phyloP scores from a whole-genome alignment of 805 yeast genomes.

The Starmerella vitae region DNA sequence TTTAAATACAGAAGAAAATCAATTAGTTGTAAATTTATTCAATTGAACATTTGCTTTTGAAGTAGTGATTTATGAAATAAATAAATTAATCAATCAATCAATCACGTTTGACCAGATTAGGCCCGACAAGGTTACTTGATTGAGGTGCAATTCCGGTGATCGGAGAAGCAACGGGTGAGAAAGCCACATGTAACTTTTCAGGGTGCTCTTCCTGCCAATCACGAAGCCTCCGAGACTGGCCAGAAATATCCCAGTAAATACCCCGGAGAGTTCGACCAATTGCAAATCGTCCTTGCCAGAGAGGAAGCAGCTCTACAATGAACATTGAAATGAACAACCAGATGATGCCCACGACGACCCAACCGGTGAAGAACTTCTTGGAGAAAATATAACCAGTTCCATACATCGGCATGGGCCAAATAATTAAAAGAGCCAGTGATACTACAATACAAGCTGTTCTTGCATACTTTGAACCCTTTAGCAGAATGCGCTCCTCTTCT shows the following conservation, averaged over 20 bases:
- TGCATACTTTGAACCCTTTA: slow-evolving; percentile 48
- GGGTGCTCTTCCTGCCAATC: slow-evolving; percentile 69
- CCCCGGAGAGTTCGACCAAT: slow-evolving; percentile 57
- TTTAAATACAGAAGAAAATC: no score
- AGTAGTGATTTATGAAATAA: no score
- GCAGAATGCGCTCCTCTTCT: slow-evolving; percentile 40
- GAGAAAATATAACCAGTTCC: slow-evolving; percentile 67
- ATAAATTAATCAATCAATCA: neutral
- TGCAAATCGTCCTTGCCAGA: slow-evolving; percentile 60
- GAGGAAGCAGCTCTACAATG: slow-evolving; percentile 53
- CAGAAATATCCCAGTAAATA: slow-evolving; percentile 71
- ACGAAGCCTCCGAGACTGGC: slow-evolving; percentile 56
- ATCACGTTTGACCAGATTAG: slow-evolving; percentile 7
- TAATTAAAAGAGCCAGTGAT: slow-evolving; percentile 48
- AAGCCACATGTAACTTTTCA: slow-evolving; percentile 43
- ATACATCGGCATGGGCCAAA: slow-evolving; percentile 95
- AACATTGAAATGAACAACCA: slow-evolving; percentile 50
- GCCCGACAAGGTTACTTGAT: neutral
- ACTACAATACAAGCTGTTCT: slow-evolving; percentile 45
- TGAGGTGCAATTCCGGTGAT: slow-evolving; percentile 3
- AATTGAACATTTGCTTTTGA: neutral
- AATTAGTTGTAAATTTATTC: no score
- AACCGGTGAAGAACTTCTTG: slow-evolving; percentile 68
- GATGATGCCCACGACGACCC: slow-evolving; percentile 70
- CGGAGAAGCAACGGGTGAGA: slow-evolving; percentile 14